Evolutionary conservation across 768 basidiomycete species (phyloP).

Genomic region (Amanita rubescens): DNA sequence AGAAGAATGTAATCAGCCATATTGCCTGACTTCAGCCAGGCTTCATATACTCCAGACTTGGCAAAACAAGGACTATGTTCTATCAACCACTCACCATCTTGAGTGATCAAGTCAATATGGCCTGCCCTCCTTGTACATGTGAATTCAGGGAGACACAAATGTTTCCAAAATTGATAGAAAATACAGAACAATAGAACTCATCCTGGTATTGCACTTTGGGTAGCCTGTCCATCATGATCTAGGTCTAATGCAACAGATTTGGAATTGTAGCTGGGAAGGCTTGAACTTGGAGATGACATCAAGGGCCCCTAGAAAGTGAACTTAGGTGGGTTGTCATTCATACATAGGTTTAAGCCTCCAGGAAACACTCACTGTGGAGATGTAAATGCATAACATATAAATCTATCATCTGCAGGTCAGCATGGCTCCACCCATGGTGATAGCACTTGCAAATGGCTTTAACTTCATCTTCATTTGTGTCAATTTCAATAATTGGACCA

Average conservation of each 20-base stretch:
- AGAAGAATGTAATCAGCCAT: conserved; percentile 13
- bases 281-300: conserved; percentile 1
- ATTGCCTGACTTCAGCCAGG: conserved; percentile 5
- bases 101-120: conserved; percentile 12
- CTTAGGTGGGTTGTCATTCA: not conserved
- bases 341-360: not conserved
- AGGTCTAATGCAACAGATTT: not conserved
- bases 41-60: conserved; percentile 7
- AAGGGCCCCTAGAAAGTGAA: not conserved
- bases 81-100: conserved; percentile 9
- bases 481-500: not conserved
- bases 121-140: conserved; percentile 5
- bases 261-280: conserved; percentile 6
- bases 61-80: conserved; percentile 11
- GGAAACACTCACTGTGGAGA: not conserved
- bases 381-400: not conserved
- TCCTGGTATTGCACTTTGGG: conserved; percentile 11
- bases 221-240: conserved; percentile 2
- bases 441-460: not conserved
- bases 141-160: conserved; percentile 6
- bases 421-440: conserved; percentile 6
- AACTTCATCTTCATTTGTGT: not conserved
- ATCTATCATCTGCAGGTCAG: not conserved
- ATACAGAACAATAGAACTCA: conserved; percentile 10
- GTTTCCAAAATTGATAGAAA: conserved; percentile 2